These are phyloP conservation scores for Primulina huaijiensis DNA, from an alignment of 257 asterid species.

Conservation along the genomic window DNA sequence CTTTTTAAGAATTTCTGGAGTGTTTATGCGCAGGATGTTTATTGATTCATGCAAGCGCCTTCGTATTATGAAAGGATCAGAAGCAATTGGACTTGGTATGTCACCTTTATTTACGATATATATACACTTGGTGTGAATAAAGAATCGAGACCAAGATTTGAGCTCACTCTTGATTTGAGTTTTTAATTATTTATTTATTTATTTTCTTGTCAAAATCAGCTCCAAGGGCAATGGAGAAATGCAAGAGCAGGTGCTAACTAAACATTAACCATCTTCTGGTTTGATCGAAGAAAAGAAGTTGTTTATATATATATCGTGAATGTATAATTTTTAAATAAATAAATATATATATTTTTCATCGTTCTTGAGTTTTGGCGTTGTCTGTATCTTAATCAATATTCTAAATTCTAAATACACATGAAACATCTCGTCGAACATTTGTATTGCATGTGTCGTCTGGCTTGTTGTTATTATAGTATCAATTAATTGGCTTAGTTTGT, in stretches of 20 bases:
- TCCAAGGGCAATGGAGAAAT: constrained; percentile 86
- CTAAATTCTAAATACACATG: constrained; percentile 26
- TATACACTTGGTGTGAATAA: no score
- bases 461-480: constrained; percentile 33
- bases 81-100: constrained; percentile 12
- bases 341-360: constrained; percentile 28
- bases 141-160: not conserved
- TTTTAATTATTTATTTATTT: not conserved
- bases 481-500: constrained; percentile 39
- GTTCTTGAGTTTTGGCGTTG: constrained; percentile 34
- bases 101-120: not conserved
- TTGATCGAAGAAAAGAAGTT: constrained; percentile 27
- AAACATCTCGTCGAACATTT: constrained; percentile 33
- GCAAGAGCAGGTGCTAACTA: constrained; percentile 58
- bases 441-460: constrained; percentile 50
- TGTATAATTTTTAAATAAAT: constrained; percentile 47
- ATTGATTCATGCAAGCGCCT: constrained; percentile 22
- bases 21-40: constrained; percentile 18
- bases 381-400: constrained; percentile 40
- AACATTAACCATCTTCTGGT: constrained; percentile 26
- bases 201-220: constrained; percentile 35
- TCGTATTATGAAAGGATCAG: constrained; percentile 22
- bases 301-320: constrained; percentile 30
- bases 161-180: not conserved
- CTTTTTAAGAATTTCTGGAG: no score